phyloP scores from a whole-genome alignment of 164 flowering plant genomes.

The Liriodendron chinense region DNA sequence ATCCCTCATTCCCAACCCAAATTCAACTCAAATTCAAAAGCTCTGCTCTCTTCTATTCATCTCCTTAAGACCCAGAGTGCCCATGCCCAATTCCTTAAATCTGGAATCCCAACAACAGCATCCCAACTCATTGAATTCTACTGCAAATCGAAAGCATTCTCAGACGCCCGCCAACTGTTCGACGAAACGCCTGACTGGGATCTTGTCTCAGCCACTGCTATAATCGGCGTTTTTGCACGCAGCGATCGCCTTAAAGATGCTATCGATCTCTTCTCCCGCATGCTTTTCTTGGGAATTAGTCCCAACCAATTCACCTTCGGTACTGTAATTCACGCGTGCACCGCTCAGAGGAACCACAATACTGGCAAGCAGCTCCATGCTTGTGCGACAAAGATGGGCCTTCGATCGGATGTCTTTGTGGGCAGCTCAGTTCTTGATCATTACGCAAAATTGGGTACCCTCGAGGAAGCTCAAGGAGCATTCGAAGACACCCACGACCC shows the following conservation, averaged over 20 bases:
- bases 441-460: conserved; percentile 47
- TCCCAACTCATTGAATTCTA: conserved; percentile 13
- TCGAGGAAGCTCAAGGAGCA: conserved; percentile 51
- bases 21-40: conserved; percentile 3
- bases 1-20: conserved; percentile 6
- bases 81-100: conserved; percentile 26
- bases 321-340: conserved; percentile 49
- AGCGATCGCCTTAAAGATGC: conserved; percentile 43
- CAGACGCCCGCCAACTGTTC: conserved; percentile 42
- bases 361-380: conserved; percentile 61
- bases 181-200: conserved; percentile 48
- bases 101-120: conserved; percentile 14
- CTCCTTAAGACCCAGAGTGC: conserved; percentile 17
- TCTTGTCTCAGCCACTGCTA: conserved; percentile 50
- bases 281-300: conserved; percentile 39
- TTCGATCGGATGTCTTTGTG: conserved; percentile 54
- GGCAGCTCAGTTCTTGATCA: conserved; percentile 64
- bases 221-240: conserved; percentile 43
- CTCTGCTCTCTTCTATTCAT: conserved; percentile 9
- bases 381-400: conserved; percentile 49
- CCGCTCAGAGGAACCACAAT: conserved; percentile 23
- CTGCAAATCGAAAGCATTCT: conserved; percentile 15
- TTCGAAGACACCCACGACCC: conserved; percentile 58
- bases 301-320: conserved; percentile 78
- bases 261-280: conserved; percentile 41